A percentile compares a stretch with the other conserved stretches of the same genome.
Conservation (phyloP, 257 asterid species). For the Penstemon newberryi region DNA sequence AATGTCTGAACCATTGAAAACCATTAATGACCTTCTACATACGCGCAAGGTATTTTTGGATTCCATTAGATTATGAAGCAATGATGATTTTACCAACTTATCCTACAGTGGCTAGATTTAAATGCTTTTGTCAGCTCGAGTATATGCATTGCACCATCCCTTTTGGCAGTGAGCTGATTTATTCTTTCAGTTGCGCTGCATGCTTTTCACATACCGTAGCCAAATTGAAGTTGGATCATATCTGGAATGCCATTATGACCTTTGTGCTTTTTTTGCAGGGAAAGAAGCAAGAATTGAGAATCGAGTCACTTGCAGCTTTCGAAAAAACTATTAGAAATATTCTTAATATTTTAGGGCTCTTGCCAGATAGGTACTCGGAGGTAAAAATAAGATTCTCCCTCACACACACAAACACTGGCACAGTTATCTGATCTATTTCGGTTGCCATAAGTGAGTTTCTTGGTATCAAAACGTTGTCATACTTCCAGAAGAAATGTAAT, state of each 20-base stretch:
- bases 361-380: conserved; percentile 72
- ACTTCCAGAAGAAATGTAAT: background rate
- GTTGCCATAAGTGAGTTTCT: no score
- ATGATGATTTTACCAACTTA: background rate
- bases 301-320: conserved; percentile 76
- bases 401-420: background rate
- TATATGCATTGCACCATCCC: conserved; percentile 3
- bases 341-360: conserved; percentile 69
- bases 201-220: background rate
- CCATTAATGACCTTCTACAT: conserved; percentile 83
- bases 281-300: conserved; percentile 73
- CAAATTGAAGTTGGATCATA: conserved; percentile 11
- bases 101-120: background rate
- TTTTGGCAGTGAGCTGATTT: conserved; percentile 9
- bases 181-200: conserved; percentile 14
- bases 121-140: background rate
- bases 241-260: conserved; percentile 19
- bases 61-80: conserved; percentile 16
- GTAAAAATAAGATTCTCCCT: conserved; percentile 34
- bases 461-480: background rate
- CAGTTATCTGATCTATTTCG: conserved; percentile 12
- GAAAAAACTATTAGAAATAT: conserved; percentile 53
- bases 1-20: conserved; percentile 84
- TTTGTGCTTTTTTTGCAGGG: conserved; percentile 57
- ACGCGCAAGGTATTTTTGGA: conserved; percentile 71